Base-by-base conservation (phyloP, 1,284 basidiomycete species). In the Cryptococcus sp. region DNA sequence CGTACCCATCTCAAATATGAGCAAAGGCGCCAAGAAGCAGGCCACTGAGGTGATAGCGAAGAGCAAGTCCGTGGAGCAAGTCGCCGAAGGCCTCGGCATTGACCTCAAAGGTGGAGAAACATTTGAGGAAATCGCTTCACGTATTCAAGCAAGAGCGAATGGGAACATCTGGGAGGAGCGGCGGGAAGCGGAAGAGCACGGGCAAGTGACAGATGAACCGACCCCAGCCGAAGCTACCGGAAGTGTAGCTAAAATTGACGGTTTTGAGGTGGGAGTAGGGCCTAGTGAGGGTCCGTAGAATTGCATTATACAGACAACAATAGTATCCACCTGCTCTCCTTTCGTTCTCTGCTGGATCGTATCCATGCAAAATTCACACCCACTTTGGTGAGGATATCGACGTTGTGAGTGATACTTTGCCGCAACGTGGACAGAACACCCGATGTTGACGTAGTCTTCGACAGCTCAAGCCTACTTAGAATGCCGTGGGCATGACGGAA, bases 51-150 rank as follows among this genome's bases (percentile, higher is more conserved):
- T 74, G 0, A 77, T 92, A 45, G 76, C 84, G 42, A 80, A 83
- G 57, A 84, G 86, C n/a, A 92, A 91, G 69, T 79, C 79, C 23
- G 88, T 87, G 65, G 83, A 84, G 2, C 85, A 84, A 46, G 76
- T 91, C 54, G 82, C 82, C 1, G 79, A 81, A 3, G 72, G 85
- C 50, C 64, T 70, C 52, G 65, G 62, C 27, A 63, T 70, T 35
- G 27, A 60, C 10, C 60, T 50, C 3, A 41, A 55, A 11, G 70
- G 70, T 0, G 54, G 64, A 52, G 62, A 54, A 25, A 61, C 78
- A 5, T 62, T 78, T 55, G 60, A 64, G 11, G 66, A 70, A 19
- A 57, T 78, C 10, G 51, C 63, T 11, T 51, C 23, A 25, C 61
- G 46, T 22, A 58, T 60, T 22, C 52, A 48, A 25, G 56, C 60